These are phyloP conservation scores for Hyparrhenia diplandra DNA, from an alignment of 176 grass and related monocot genomes.

Conservation along the genomic window DNA sequence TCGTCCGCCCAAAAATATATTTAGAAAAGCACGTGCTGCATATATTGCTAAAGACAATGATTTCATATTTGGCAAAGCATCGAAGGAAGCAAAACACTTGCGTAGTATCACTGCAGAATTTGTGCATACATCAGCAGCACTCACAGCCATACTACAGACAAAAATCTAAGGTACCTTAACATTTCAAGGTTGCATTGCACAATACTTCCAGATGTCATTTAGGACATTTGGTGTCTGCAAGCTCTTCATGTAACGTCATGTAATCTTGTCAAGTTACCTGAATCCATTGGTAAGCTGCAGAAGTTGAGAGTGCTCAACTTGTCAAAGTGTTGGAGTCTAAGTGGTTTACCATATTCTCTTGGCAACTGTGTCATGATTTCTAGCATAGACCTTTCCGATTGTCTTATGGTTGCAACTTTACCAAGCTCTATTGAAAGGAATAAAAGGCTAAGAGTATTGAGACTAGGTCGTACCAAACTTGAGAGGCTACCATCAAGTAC, in stretches of 20 bases:
- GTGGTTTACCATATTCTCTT: too few relatives aligned
- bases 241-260: not conserved
- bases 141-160: not conserved
- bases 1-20: not conserved
- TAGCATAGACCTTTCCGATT: too few relatives aligned
- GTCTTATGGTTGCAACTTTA: not conserved
- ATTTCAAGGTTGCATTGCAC: too few relatives aligned
- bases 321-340: too few relatives aligned
- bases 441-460: too few relatives aligned
- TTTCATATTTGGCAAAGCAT: constrained; percentile 12
- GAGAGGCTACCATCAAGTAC: too few relatives aligned
- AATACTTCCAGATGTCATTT: constrained; percentile 13
- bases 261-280: not conserved
- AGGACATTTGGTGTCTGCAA: not conserved
- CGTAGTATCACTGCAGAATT: not conserved
- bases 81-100: not conserved
- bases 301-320: too few relatives aligned
- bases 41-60: not conserved
- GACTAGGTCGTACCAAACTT: too few relatives aligned
- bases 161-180: not conserved
- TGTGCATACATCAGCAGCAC: not conserved
- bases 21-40: constrained; percentile 9
- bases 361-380: too few relatives aligned
- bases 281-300: too few relatives aligned
- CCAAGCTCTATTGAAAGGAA: too few relatives aligned